A percentile compares a stretch with the other conserved stretches of the same genome.
These are phyloP conservation scores for Clonostachys chloroleuca DNA, from an alignment of 2,329 filamentous ascomycete species.

Conservation along the genomic window DNA sequence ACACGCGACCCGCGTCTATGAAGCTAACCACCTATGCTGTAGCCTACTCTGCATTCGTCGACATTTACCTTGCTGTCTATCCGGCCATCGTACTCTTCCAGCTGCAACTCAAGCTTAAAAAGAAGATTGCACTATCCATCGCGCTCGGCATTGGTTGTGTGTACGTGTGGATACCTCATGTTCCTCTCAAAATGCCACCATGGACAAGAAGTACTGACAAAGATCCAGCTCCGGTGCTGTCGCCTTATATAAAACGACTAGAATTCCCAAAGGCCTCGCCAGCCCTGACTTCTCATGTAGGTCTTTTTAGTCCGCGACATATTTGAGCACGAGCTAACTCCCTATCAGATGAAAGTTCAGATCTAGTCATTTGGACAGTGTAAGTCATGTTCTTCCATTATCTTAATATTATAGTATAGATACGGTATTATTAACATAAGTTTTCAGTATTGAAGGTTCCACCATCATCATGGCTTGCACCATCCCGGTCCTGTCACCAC, in stretches of 20 bases:
- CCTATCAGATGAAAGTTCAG: constrained; percentile 2
- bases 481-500: constrained; percentile 3
- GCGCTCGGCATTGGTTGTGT: constrained; percentile 32
- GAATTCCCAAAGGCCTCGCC: constrained; percentile 13
- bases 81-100: constrained; percentile 26
- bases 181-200: not conserved
- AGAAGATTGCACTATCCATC: constrained; percentile 30
- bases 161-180: constrained; percentile 11
- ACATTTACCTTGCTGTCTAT: constrained; percentile 36
- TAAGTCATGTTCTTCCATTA: constrained; percentile 9
- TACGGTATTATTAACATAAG: not conserved
- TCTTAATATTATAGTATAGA: not conserved
- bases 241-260: constrained; percentile 22
- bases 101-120: constrained; percentile 28
- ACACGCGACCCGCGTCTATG: not conserved
- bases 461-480: constrained; percentile 4
- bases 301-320: not conserved
- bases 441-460: constrained; percentile 1
- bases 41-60: constrained; percentile 27
- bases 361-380: constrained; percentile 33
- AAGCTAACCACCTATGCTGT: not conserved
- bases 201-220: not conserved
- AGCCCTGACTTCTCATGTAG: constrained; percentile 17
- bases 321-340: constrained; percentile 15
- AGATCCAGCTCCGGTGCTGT: constrained; percentile 7